Base-by-base conservation (phyloP, 2,329 filamentous ascomycete species). In the Simplicillium sp. region DNA sequence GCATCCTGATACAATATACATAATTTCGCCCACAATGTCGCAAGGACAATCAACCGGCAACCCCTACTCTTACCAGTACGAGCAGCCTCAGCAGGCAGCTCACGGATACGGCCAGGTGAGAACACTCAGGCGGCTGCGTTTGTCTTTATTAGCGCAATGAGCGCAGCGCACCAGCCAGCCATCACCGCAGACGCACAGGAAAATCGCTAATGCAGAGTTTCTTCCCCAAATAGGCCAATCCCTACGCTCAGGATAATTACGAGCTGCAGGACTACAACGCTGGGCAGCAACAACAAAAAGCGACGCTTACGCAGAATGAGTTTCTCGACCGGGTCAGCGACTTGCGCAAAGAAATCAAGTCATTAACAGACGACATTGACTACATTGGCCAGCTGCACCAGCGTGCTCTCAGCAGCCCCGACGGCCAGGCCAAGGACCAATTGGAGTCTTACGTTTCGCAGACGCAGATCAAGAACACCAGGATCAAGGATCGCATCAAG, bases 401-500 rank as follows among this genome's bases (percentile, higher is more conserved):
- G 67, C 80, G 80, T 55, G 73, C 81, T 17, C 72, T 89, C 20
- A 71, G 75, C 48, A 80, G 80, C 45, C 71, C 80, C 43, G 82
- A 87, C 58, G 63, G 65, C 34, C 56, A 61, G 31, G 69, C 73
- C 38, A 66, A 65, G 39, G 62, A 69, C 37, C 74, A 79, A 60
- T 71, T 87, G 17, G 80, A 89, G 60, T 68, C 73, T 51, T 70
- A 83, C 40, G 75, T 87, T 42, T 68, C 79, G 36, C 70, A 85
- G 51, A 87, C 84, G 5, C 81, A 86, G 58, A 66, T 80, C 48
- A 74, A 81, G 54, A 87, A 85, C 64, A 80, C 75, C n/a, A 70
- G 75, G 48, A 86, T 90, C 68, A 82, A 84, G 57, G 80, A 86
- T 55, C 79, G 85, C 63, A 84, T 90, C 67, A 85, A 84, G 61